Conservation (phyloP, 495 filamentous ascomycete species). For the Rusavskia elegans region DNA sequence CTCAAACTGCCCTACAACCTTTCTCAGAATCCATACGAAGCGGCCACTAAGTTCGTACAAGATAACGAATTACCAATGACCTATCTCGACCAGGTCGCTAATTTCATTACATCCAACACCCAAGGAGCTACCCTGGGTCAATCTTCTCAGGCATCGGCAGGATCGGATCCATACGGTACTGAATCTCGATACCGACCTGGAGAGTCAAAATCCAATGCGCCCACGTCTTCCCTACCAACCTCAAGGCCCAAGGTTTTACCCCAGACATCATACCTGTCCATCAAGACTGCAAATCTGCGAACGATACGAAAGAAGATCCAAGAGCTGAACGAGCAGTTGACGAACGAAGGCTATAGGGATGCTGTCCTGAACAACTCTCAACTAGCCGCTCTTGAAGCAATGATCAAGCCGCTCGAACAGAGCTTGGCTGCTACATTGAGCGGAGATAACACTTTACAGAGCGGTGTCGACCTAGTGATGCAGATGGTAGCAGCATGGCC, state of each 20-base stretch:
- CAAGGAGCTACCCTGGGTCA: constrained; percentile 68
- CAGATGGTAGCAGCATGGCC: constrained; percentile 65
- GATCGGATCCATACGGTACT: constrained; percentile 59
- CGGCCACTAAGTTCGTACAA: constrained; percentile 78
- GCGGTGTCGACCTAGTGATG: constrained; percentile 40
- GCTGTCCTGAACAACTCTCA: constrained; percentile 58
- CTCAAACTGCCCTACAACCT: constrained; percentile 89
- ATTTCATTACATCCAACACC: constrained; percentile 84
- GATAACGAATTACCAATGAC: constrained; percentile 81
- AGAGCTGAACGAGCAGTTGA: constrained; percentile 51
- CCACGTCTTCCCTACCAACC: constrained; percentile 16
- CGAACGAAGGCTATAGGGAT: constrained; percentile 53
- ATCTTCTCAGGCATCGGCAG: constrained; percentile 22
- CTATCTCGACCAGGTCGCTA: constrained; percentile 85
- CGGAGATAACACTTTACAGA: neutral
- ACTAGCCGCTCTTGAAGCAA: constrained; percentile 35
- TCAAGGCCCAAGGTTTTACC: constrained; percentile 51
- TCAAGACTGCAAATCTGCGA: constrained; percentile 40
- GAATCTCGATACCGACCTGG: constrained; percentile 67
- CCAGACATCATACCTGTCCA: constrained; percentile 71
- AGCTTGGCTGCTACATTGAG: constrained; percentile 17
- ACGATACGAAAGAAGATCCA: constrained; percentile 58
- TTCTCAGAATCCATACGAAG: constrained; percentile 83
- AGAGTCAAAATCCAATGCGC: constrained; percentile 25
- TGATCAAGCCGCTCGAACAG: constrained; percentile 41